These are phyloP conservation scores for Cantharellus cinnabarinus DNA, from an alignment of 768 basidiomycete genomes.

Conservation along the genomic window DNA sequence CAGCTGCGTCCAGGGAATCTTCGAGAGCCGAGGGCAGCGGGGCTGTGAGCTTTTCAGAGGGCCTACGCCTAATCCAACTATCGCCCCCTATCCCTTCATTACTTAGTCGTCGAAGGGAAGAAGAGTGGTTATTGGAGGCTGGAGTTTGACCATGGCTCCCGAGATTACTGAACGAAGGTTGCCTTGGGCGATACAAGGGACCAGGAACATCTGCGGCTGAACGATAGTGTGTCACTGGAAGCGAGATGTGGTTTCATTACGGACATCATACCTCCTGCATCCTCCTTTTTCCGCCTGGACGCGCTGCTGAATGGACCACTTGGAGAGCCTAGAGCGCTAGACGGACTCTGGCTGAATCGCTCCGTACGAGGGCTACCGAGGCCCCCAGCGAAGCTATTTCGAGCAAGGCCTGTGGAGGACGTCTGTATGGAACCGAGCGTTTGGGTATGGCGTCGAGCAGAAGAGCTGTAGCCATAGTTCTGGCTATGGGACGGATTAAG, in stretches of 20 bases:
- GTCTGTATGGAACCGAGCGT: neutral
- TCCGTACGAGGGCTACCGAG: neutral
- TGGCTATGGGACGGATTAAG: neutral
- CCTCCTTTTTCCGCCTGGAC: neutral
- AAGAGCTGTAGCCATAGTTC: neutral
- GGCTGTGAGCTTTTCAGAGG: neutral
- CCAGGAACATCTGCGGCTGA: neutral
- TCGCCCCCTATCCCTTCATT: conserved; percentile 8
- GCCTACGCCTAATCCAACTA: conserved; percentile 1
- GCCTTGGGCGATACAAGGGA: conserved; percentile 6
- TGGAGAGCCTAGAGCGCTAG: neutral
- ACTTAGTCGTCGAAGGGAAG: neutral
- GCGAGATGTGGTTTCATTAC: neutral
- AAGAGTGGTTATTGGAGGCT: neutral
- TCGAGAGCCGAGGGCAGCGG: no score
- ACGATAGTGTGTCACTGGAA: neutral
- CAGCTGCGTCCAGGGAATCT: no score
- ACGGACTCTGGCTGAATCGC: neutral
- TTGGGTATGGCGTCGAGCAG: neutral
- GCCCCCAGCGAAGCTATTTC: neutral
- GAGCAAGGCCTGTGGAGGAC: neutral
- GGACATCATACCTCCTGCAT: neutral
- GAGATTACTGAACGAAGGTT: conserved; percentile 2
- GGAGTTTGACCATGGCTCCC: neutral
- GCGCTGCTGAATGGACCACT: neutral